Percentiles rank a stretch among this genome's conserved stretches.
phyloP scores from a whole-genome alignment of 73 alveolate species.

The Durusdinium trenchii region DNA sequence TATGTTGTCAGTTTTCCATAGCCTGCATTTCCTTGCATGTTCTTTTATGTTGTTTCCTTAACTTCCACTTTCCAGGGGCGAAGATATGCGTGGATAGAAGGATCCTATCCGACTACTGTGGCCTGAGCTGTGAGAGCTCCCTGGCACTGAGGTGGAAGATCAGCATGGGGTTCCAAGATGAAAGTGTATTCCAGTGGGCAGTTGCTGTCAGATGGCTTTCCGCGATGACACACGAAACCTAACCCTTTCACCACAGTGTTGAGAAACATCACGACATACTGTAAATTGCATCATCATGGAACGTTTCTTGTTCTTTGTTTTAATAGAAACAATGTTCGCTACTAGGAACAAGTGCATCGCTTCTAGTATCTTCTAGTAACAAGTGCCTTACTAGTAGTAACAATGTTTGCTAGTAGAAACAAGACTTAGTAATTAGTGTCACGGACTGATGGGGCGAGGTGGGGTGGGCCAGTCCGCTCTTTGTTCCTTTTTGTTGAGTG shows the following conservation, averaged over 20 bases:
- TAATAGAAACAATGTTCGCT: background rate
- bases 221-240: too few relatives aligned
- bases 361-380: too few relatives aligned
- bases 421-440: background rate
- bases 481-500: background rate
- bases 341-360: too few relatives aligned
- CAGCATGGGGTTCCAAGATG: too few relatives aligned
- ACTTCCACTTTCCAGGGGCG: background rate
- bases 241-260: too few relatives aligned
- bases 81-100: background rate
- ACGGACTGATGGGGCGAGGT: background rate
- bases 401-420: too few relatives aligned
- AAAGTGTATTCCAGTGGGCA: too few relatives aligned
- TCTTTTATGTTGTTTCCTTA: background rate
- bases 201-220: too few relatives aligned
- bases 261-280: too few relatives aligned
- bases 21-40: background rate
- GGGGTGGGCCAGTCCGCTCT: background rate
- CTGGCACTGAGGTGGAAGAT: conserved; percentile 45
- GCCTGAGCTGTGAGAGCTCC: too few relatives aligned
- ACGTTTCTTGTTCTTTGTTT: background rate
- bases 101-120: background rate
- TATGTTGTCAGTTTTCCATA: background rate
- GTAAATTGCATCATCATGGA: too few relatives aligned
- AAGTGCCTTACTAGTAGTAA: too few relatives aligned